These are phyloP conservation scores for Leishmania braziliensis DNA, from an alignment of 208 protist genomes.

Conservation along the genomic window DNA sequence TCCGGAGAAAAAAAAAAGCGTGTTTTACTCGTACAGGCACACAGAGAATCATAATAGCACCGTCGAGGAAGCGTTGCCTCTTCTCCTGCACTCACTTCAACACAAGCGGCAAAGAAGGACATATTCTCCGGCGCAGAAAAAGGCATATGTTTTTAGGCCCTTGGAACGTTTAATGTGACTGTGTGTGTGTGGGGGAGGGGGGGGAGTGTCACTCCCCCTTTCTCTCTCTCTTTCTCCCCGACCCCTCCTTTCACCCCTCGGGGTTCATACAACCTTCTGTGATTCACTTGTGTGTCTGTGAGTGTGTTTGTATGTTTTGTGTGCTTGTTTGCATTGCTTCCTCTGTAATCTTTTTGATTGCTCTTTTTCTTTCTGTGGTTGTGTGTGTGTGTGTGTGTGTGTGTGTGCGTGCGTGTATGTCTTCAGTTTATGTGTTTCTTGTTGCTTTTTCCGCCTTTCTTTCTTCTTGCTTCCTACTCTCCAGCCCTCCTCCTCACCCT, in stretches of 20 bases:
- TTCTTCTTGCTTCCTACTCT: not conserved
- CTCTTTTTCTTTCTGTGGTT: not conserved
- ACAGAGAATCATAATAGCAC: not conserved
- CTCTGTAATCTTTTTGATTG: conserved; percentile 8
- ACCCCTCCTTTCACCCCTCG: not conserved
- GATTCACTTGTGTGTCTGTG: not conserved
- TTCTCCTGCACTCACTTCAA: not conserved
- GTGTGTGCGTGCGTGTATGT: not conserved
- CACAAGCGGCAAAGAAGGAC: not conserved
- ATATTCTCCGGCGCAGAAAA: not conserved
- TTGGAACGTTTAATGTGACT: not conserved
- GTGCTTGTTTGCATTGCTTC: conserved; percentile 11
- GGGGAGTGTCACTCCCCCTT: not conserved
- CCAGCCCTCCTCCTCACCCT: not conserved
- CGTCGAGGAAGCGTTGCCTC: not conserved
- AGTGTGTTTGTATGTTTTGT: conserved; percentile 14
- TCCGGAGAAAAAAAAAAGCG: not conserved
- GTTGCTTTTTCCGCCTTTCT: too few species aligned
- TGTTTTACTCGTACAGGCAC: not conserved
- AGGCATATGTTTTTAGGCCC: not conserved
- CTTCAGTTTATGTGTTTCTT: not conserved
- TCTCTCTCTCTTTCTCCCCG: not conserved
- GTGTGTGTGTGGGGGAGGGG: not conserved
- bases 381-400: not conserved
- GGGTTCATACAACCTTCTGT: not conserved